Evolutionary conservation across 179 eudicot genomes (phyloP), one percentile per base, ranked within the genome.

Genomic region (Patellifolia procumbens): DNA sequence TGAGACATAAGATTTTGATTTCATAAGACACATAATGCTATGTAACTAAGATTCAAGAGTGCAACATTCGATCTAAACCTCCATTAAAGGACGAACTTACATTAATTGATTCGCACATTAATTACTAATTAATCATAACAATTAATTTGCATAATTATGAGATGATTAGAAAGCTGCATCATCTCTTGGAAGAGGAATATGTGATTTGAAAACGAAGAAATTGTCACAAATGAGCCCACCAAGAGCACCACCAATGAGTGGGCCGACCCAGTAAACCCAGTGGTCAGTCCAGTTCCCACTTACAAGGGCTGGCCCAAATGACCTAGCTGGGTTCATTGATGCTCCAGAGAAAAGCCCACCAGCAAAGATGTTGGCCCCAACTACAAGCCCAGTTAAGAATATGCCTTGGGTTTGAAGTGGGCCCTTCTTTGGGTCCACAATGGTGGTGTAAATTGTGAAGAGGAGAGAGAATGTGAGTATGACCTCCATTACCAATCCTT

Each of bases 181-280:
- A n/a, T 81, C 90, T 55, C 78, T 85, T 65, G 91, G 51, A 70
- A 92, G 75, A 62, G 88, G 90, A 70, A 69, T 85, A 89, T 92
- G 89, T 66, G 94, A 60, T 76, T 85, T 79, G 66, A 83, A 80
- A 71, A 88, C 89, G 86, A 94, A 94, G 86, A 92, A 92, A 61
- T 85, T 92, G 76, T 92, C 97, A 70, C 83, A 94, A 29, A 90
- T 61, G 37, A 90, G 77, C 4, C 97, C 98, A 53, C 90, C 98
- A 84, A 94, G 91, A 31, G 89, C 97, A 60, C 97, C 98, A 26
- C 98, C 98, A 58, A 90, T 77, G 34, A 94, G 91, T 11, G 98
- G 97, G 39, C 98, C 97, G 52, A 92, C 94, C 98, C 98, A 94
- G 46, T 92, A 94, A 16, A 94, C 83, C 98, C 98, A 94, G 34